Evolutionary conservation across 805 yeast species (phyloP).

Genomic region (Yarrowia sp.): DNA sequence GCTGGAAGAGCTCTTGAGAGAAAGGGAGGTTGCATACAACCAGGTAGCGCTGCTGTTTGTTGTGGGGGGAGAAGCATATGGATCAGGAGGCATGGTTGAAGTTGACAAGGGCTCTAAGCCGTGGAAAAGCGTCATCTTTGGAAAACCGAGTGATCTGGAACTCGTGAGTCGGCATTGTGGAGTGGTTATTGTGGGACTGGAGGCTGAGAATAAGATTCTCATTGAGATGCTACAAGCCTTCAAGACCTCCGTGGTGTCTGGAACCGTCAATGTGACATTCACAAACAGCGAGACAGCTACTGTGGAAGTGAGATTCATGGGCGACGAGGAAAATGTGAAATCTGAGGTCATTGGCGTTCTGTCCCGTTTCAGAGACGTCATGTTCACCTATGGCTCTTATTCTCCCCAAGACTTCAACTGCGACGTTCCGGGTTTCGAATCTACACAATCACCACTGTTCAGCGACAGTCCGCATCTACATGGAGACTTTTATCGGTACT

Average conservation of each 20-base stretch:
- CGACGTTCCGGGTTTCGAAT: neutral
- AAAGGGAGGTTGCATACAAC: constrained; percentile 6
- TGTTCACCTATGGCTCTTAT: constrained; percentile 1
- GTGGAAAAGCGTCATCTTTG: constrained; percentile 13
- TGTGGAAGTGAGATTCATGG: constrained; percentile 2
- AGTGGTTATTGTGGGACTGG: neutral
- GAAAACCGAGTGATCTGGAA: neutral
- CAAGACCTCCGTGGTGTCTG: neutral
- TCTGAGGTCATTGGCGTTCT: neutral
- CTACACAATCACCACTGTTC: neutral
- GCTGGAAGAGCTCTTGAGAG: constrained; percentile 3
- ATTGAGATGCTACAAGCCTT: neutral
- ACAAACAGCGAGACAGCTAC: neutral
- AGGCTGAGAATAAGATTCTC: neutral
- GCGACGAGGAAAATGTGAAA: constrained; percentile 1
- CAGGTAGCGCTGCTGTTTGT: neutral
- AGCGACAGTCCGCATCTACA: constrained; percentile 2
- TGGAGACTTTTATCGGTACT: neutral
- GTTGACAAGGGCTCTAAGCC: constrained; percentile 1
- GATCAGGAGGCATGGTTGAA: constrained; percentile 16
- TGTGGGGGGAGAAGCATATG: constrained; percentile 2
- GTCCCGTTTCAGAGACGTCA: neutral
- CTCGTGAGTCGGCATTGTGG: constrained; percentile 5
- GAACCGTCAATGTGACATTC: neutral
- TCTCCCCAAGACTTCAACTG: neutral